phyloP scores from a whole-genome alignment of 345 rosid species.

The Syzygium grande region DNA sequence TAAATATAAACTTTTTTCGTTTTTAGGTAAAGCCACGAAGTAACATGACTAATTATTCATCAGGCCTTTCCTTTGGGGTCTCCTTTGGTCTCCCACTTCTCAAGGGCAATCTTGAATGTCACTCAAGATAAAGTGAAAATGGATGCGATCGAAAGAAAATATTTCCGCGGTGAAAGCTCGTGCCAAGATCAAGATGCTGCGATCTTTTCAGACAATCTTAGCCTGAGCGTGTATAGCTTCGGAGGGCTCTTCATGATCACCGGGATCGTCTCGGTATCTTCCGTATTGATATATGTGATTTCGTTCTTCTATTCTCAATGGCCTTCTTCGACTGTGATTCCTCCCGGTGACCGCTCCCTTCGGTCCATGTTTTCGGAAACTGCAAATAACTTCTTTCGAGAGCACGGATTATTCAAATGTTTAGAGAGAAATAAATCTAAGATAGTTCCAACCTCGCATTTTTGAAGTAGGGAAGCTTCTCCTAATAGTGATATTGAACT shows the following conservation, averaged over 20 bases:
- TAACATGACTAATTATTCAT: neutral
- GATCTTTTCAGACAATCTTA: constrained; percentile 3
- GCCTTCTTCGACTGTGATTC: neutral
- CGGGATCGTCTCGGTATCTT: constrained; percentile 18
- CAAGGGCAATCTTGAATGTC: constrained; percentile 32
- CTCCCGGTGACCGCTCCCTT: neutral
- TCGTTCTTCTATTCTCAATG: neutral
- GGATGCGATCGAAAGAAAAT: constrained; percentile 4
- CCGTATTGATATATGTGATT: neutral
- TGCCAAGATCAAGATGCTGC: neutral
- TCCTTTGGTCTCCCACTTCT: constrained; percentile 21
- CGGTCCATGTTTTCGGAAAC: neutral
- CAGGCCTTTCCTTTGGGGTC: constrained; percentile 34
- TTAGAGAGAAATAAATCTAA: neutral
- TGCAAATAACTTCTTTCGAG: neutral
- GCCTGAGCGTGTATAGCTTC: constrained; percentile 27
- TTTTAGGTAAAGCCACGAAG: neutral
- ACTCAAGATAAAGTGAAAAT: constrained; percentile 16
- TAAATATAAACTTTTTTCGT: too few species aligned
- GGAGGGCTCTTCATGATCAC: constrained; percentile 38
- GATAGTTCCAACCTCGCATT: neutral
- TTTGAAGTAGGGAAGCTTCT: neutral
- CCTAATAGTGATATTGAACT: neutral
- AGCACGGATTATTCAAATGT: neutral
- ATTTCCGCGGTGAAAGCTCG: neutral